These are phyloP conservation scores for Ceriops decandra DNA, from an alignment of 345 rosid species.

Conservation along the genomic window DNA sequence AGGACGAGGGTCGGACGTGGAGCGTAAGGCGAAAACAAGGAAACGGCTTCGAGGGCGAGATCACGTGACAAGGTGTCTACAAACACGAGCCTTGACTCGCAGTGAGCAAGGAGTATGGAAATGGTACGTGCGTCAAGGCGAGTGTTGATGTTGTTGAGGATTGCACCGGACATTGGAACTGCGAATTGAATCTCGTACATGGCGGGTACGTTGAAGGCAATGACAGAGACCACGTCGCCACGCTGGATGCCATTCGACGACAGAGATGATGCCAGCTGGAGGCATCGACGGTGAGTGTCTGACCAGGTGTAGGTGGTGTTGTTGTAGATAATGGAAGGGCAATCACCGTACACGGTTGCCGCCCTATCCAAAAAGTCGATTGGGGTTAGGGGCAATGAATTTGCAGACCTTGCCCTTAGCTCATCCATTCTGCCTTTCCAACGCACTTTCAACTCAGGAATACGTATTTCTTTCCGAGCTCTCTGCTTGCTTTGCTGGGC, in stretches of 20 bases:
- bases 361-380: slow-evolving; percentile 51
- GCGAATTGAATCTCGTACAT: slow-evolving; percentile 94
- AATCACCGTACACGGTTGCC: slow-evolving; percentile 68
- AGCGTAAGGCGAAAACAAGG: slow-evolving; percentile 29
- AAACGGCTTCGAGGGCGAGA: slow-evolving; percentile 50
- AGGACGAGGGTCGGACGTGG: slow-evolving; percentile 47
- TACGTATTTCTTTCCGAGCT: too few species aligned
- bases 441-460: too few species aligned
- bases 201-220: slow-evolving; percentile 65
- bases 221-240: slow-evolving; percentile 63
- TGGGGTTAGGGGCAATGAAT: slow-evolving; percentile 51
- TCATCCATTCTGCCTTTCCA: slow-evolving; percentile 17
- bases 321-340: slow-evolving; percentile 54
- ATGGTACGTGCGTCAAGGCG: slow-evolving; percentile 77
- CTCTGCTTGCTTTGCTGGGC: too few species aligned
- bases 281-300: slow-evolving; percentile 65
- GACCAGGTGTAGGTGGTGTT: slow-evolving; percentile 62
- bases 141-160: slow-evolving; percentile 77
- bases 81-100: slow-evolving; percentile 58
- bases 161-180: slow-evolving; percentile 73
- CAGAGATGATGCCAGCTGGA: slow-evolving; percentile 72
- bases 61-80: slow-evolving; percentile 49
- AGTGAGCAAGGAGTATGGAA: slow-evolving; percentile 62
- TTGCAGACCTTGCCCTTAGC: slow-evolving; percentile 39
- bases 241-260: slow-evolving; percentile 40